Evolutionary conservation across 805 yeast species (phyloP).

Genomic region (Candida suzukii): DNA sequence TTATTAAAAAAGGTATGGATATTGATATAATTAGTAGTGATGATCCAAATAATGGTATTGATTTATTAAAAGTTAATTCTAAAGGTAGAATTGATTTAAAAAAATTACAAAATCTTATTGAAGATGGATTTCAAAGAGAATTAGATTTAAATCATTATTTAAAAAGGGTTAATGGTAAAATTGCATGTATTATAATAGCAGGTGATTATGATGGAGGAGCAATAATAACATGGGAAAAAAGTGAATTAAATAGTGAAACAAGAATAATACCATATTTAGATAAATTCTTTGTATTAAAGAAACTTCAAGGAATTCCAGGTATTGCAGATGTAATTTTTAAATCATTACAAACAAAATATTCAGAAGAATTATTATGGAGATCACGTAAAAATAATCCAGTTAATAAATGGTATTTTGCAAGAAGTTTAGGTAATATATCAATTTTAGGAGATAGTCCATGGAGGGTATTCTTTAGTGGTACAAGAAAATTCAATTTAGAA

Average conservation of each 20-base stretch:
- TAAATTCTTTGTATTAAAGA: constrained; percentile 83
- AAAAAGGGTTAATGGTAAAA: constrained; percentile 49
- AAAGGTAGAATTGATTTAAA: constrained; percentile 41
- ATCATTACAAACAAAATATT: constrained; percentile 59
- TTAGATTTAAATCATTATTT: constrained; percentile 66
- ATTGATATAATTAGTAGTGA: constrained; percentile 35
- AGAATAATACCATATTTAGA: constrained; percentile 70
- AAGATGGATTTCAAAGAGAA: constrained; percentile 69
- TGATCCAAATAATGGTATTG: constrained; percentile 29
- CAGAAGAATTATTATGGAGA: constrained; percentile 80
- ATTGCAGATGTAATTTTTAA: constrained; percentile 92
- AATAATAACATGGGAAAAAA: constrained; percentile 73
- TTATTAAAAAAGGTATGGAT: constrained; percentile 69
- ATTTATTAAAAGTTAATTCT: constrained; percentile 29
- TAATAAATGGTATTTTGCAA: constrained; percentile 95
- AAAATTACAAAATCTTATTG: constrained; percentile 55
- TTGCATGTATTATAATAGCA: constrained; percentile 76
- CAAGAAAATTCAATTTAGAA: constrained; percentile 19
- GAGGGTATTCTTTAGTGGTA: constrained; percentile 37
- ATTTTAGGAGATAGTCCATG: constrained; percentile 30
- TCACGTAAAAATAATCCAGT: constrained; percentile 84
- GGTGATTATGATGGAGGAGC: constrained; percentile 98
- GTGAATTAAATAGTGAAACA: neutral
- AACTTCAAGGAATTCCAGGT: constrained; percentile 85
- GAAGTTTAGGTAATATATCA: constrained; percentile 66